phyloP scores from a whole-genome alignment of 2,329 filamentous ascomycete genomes.

The Aspergillus latus region DNA sequence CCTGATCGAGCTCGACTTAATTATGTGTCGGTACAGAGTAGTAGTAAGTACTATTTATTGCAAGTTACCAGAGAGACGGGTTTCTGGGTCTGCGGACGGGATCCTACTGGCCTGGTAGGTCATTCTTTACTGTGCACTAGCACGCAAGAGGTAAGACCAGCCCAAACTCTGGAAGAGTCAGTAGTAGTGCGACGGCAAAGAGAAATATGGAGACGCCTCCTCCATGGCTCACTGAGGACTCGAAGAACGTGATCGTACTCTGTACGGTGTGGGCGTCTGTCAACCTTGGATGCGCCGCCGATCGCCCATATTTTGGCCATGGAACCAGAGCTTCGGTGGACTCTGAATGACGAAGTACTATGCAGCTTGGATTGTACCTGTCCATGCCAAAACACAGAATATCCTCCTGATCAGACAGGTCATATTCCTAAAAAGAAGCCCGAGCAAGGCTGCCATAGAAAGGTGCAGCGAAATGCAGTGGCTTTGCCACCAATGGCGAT shows the following conservation, averaged over 20 bases:
- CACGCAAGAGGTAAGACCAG: not conserved
- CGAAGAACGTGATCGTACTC: too few species aligned
- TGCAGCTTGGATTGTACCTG: not conserved
- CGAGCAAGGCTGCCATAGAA: conserved; percentile 9
- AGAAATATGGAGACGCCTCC: not conserved
- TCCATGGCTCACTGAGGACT: not conserved
- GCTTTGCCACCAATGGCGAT: conserved; percentile 16
- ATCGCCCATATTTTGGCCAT: conserved; percentile 6
- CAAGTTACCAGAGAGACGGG: conserved; percentile 10
- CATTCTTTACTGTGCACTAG: not conserved
- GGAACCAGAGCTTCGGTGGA: not conserved
- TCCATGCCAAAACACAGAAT: not conserved
- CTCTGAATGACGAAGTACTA: not conserved
- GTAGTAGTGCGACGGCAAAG: not conserved
- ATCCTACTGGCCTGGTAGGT: conserved; percentile 6
- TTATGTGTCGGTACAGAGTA: too few species aligned
- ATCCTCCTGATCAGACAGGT: not conserved
- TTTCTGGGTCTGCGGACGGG: not conserved
- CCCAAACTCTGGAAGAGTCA: not conserved
- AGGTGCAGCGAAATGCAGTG: conserved; percentile 6
- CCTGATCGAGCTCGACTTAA: not conserved
- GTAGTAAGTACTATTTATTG: not conserved
- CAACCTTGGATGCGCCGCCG: conserved; percentile 7
- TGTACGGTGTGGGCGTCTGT: not conserved
- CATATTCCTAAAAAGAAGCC: not conserved